Conservation (phyloP, 2,329 filamentous ascomycete genomes). For the Cladosporium sp. region DNA sequence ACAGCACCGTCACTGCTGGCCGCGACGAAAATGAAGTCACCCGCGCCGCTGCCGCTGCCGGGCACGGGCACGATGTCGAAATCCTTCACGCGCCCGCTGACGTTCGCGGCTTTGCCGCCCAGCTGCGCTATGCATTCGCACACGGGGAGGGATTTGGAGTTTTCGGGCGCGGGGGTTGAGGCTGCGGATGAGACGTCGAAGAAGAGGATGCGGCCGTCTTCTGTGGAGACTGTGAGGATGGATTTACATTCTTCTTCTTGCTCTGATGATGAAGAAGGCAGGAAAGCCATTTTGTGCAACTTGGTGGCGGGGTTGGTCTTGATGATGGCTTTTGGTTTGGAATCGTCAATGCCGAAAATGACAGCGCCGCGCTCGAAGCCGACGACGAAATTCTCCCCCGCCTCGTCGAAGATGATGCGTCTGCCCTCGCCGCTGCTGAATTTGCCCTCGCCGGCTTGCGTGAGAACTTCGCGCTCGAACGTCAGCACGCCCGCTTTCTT, state of each 20-base stretch:
- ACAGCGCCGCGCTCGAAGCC: conserved; percentile 81
- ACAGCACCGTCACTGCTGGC: conserved; percentile 82
- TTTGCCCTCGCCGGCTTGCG: conserved; percentile 70
- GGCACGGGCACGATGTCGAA: conserved; percentile 61
- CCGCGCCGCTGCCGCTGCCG: conserved; percentile 31
- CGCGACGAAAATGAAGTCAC: conserved; percentile 56
- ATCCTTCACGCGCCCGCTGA: conserved; percentile 78
- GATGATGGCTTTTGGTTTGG: conserved; percentile 71
- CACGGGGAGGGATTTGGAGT: conserved; percentile 39
- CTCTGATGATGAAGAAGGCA: conserved; percentile 45
- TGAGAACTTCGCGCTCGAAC: conserved; percentile 70
- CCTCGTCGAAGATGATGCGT: conserved; percentile 73
- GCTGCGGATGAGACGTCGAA: conserved; percentile 59
- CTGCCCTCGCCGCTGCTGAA: conserved; percentile 78
- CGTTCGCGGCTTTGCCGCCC: conserved; percentile 61
- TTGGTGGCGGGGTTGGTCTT: conserved; percentile 68
- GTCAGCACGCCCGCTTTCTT: conserved; percentile 92
- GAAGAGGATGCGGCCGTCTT: conserved; percentile 83
- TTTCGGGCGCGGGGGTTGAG: conserved; percentile 39
- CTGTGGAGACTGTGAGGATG: conserved; percentile 74
- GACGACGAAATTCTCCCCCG: conserved; percentile 80
- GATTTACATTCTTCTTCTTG: conserved; percentile 25
- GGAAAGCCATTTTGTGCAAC: conserved; percentile 75
- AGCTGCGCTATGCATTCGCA: conserved; percentile 64
- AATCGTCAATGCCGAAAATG: conserved; percentile 78